phyloP scores from a whole-genome alignment of 768 basidiomycete genomes.

The Nevesoporus exiguus region DNA sequence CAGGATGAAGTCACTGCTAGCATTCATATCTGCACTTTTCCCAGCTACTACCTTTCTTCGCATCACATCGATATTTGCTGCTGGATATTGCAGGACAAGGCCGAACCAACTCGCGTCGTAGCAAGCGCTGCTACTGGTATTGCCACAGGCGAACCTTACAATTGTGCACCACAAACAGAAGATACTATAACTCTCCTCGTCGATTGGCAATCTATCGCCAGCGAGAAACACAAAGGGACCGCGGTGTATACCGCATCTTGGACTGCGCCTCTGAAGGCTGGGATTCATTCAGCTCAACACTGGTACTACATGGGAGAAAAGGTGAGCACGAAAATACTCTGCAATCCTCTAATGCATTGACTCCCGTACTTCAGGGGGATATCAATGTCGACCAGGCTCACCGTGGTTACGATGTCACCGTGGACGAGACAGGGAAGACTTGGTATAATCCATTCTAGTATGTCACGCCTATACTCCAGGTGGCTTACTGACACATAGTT shows the following conservation, averaged over 20 bases:
- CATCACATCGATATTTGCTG: slow-evolving; percentile 91
- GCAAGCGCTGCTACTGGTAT: slow-evolving; percentile 91
- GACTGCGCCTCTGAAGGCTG: slow-evolving; percentile 88
- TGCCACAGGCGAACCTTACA: slow-evolving; percentile 84
- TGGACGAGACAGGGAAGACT: slow-evolving; percentile 79
- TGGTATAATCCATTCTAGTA: slow-evolving; percentile 93
- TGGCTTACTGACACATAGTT: slow-evolving; percentile 6
- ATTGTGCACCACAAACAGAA: slow-evolving; percentile 82
- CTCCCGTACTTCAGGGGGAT: slow-evolving; percentile 59
- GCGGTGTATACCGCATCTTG: slow-evolving; percentile 93
- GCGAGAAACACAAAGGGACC: slow-evolving; percentile 74
- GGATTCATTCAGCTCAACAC: slow-evolving; percentile 87
- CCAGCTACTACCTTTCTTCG: slow-evolving; percentile 91
- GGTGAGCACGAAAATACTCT: slow-evolving; percentile 36
- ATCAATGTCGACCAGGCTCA: slow-evolving; percentile 92
- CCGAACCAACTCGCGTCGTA: slow-evolving; percentile 78
- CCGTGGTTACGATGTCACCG: slow-evolving; percentile 87
- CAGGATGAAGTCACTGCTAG: neutral
- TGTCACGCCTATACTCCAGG: slow-evolving; percentile 29
- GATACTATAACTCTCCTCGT: slow-evolving; percentile 94
- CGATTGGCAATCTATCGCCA: slow-evolving; percentile 84
- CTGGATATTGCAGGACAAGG: slow-evolving; percentile 78
- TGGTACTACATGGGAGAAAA: slow-evolving; percentile 97
- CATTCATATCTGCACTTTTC: neutral
- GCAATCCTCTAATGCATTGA: neutral